Percentiles rank a stretch among this genome's conserved stretches.
phyloP scores from a whole-genome alignment of 2,329 filamentous ascomycete species.

The Ceratocystis alfenasii region DNA sequence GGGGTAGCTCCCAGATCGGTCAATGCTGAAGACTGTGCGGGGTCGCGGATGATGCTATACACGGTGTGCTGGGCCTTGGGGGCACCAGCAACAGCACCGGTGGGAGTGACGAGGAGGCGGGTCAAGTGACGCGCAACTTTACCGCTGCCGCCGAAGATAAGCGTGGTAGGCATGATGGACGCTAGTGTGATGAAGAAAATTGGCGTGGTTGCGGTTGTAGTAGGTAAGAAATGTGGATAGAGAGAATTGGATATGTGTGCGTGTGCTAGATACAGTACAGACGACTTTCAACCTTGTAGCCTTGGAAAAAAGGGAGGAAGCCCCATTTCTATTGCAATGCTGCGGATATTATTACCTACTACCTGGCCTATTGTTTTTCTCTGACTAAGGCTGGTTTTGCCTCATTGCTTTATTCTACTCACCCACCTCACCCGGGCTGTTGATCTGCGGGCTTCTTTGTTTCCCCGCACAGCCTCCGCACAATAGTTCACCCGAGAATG shows the following conservation, averaged over 20 bases:
- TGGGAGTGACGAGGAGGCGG: slow-evolving; percentile 20
- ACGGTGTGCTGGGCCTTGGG: slow-evolving; percentile 24
- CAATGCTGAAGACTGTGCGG: slow-evolving; percentile 30
- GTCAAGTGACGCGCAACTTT: slow-evolving; percentile 26
- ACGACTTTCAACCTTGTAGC: too few relatives aligned
- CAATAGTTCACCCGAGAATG: slow-evolving; percentile 5
- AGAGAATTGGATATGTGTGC: neutral
- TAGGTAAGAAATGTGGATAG: too few relatives aligned
- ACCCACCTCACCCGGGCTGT: neutral
- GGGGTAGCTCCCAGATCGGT: slow-evolving; percentile 33
- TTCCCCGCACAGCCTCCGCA: neutral
- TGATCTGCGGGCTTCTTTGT: neutral
- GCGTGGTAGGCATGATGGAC: slow-evolving; percentile 24
- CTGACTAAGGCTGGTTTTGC: neutral
- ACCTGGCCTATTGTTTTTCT: neutral
- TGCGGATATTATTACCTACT: too few relatives aligned
- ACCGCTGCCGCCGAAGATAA: slow-evolving; percentile 27
- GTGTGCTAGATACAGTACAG: neutral
- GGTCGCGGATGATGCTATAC: slow-evolving; percentile 27
- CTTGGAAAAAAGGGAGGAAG: neutral
- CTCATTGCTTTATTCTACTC: too few relatives aligned
- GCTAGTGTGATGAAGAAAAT: neutral
- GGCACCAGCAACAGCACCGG: neutral
- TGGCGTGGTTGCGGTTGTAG: too few relatives aligned
- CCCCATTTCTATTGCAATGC: neutral